phyloP scores from a whole-genome alignment of 441 rosid species.

The Kokia cookei region DNA sequence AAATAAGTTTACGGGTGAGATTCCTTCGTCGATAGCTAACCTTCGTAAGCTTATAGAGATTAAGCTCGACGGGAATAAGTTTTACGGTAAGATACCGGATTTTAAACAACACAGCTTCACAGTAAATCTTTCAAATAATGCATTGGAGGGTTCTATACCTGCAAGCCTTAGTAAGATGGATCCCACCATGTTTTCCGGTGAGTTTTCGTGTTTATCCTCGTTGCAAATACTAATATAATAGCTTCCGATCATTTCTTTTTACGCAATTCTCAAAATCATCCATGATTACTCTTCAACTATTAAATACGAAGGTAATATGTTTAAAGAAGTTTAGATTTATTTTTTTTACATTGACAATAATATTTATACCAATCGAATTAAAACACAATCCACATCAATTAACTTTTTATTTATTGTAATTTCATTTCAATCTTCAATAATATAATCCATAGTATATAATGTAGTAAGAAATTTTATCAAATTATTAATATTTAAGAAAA shows the following conservation, averaged over 20 bases:
- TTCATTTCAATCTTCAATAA: too few relatives aligned
- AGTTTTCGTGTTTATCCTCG: background rate
- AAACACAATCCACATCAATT: too few relatives aligned
- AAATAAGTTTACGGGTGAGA: slow-evolving; percentile 44
- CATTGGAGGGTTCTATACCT: slow-evolving; percentile 56
- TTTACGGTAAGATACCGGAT: slow-evolving; percentile 49
- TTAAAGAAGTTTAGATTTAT: too few relatives aligned
- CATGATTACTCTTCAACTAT: too few relatives aligned
- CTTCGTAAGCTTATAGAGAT: slow-evolving; percentile 49
- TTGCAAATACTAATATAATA: background rate
- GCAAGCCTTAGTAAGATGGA: slow-evolving; percentile 25
- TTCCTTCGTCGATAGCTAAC: slow-evolving; percentile 45
- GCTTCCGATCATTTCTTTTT: background rate
- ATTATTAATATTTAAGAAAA: too few relatives aligned
- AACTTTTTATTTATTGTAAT: too few relatives aligned
- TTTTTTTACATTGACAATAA: too few relatives aligned
- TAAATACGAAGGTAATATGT: too few relatives aligned
- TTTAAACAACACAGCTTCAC: slow-evolving; percentile 22
- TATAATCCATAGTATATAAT: too few relatives aligned
- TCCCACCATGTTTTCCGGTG: slow-evolving; percentile 32
- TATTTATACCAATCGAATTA: too few relatives aligned
- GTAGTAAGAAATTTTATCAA: too few relatives aligned
- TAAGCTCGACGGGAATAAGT: slow-evolving; percentile 54
- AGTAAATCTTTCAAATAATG: slow-evolving; percentile 50
- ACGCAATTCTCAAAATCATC: background rate